Evolutionary conservation across 2,329 filamentous ascomycete genomes (phyloP), one percentile per base, ranked within the genome.

Genomic region (Calonectria hawksworthii): DNA sequence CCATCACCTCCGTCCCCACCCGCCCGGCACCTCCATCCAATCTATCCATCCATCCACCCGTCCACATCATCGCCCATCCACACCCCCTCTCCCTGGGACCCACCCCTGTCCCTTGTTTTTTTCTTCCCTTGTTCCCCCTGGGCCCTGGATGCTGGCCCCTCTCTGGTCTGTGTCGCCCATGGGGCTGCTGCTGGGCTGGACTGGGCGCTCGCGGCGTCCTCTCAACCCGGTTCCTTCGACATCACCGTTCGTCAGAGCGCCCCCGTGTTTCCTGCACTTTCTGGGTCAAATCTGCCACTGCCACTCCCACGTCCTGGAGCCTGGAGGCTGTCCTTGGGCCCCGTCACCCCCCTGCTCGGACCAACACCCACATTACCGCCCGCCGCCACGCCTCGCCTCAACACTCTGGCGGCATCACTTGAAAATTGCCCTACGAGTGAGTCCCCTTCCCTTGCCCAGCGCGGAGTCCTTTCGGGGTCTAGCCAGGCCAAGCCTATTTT

Each of bases 311-410:
- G 44, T 56, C 59, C 32, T 70, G 56, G 32, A 66, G 34, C 34
- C n/a, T 72, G 61, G 47, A 70, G 61, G 51, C 63, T 54, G 51
- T n/a, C 61, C 51, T 67, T 68, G 64, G 64, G 65, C 56, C 67
- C 63, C 52, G 28, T 32, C 52, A 32, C 30, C 30, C 56, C 54
- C 56, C 44, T 63, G 56, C 56, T 54, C 30, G 72, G 74, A 74
- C 70, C 68, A 74, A 72, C 76, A 80, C 67, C 71, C 73, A 74
- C 77, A 74, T 70, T 79, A 71, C 74, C 72, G 77, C 75, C 65
- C 73, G 68, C 68, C 72, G 77, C 70, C 64, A 64, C 76, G 75
- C 74, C 79, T 80, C 72, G 74, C 74, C 78, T 77, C 72, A 79
- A 76, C 54, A 63, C 54, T 68, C 61, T 59, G 44, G 65, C 44